Conservation (phyloP, 1,284 basidiomycete genomes). For the Trichosporon faecale region DNA sequence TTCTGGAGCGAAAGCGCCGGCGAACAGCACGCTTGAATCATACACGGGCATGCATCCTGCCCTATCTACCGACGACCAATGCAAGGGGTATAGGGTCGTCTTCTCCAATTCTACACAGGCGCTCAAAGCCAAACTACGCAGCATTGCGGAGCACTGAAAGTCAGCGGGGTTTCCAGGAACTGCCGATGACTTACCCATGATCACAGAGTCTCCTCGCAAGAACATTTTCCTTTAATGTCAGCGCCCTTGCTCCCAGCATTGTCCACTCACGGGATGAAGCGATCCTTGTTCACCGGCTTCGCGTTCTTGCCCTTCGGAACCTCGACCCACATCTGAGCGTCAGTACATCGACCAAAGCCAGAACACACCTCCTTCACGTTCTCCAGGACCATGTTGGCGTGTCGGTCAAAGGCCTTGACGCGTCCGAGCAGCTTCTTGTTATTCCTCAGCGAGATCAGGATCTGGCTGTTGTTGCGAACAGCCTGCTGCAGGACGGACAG, state of each 20-base stretch:
- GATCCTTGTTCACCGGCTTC: conserved; percentile 97
- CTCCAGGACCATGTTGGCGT: conserved; percentile 98
- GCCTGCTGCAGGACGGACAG: conserved; percentile 97
- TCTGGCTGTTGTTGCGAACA: conserved; percentile 95
- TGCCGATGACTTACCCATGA: conserved; percentile 67
- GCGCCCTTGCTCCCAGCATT: conserved; percentile 8
- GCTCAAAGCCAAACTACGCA: conserved; percentile 59
- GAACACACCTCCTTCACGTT: conserved; percentile 84
- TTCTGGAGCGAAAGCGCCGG: background rate
- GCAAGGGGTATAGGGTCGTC: conserved; percentile 20
- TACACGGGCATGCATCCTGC: conserved; percentile 24
- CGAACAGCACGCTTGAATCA: background rate
- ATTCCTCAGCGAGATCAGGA: conserved; percentile 94
- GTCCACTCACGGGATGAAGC: conserved; percentile 99
- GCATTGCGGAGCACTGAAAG: conserved; percentile 76
- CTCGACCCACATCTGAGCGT: conserved; percentile 93
- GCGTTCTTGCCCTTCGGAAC: conserved; percentile 96
- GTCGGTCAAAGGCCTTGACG: conserved; percentile 98
- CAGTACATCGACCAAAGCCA: background rate
- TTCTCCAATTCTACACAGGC: conserved; percentile 8
- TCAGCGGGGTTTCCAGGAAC: background rate
- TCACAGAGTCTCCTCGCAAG: conserved; percentile 85
- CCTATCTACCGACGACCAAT: conserved; percentile 13
- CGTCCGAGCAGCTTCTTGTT: conserved; percentile 97
- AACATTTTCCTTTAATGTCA: conserved; percentile 49